Conservation (phyloP, 2,329 filamentous ascomycete species). For the Fusarium luffae region DNA sequence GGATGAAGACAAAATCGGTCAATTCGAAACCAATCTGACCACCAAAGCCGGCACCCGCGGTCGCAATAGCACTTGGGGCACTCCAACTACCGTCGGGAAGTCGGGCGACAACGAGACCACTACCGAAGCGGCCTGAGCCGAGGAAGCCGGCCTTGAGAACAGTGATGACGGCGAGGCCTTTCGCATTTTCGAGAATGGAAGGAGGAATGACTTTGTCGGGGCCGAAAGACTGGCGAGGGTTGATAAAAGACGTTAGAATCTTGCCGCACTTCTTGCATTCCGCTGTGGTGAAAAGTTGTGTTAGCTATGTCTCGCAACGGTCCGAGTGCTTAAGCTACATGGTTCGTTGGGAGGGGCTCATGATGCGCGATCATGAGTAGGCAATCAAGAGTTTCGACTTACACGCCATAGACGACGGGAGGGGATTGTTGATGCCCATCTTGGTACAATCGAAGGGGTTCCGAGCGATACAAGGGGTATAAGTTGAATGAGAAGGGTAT, state of each 20-base stretch:
- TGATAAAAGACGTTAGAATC: conserved; percentile 94
- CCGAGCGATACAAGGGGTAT: background rate
- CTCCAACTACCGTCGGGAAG: conserved; percentile 83
- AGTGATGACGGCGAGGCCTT: conserved; percentile 88
- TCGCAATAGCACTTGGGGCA: conserved; percentile 83
- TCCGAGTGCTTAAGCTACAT: background rate
- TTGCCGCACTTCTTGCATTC: conserved; percentile 98
- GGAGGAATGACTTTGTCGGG: conserved; percentile 98
- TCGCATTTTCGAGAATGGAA: conserved; percentile 87
- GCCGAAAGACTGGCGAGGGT: conserved; percentile 91
- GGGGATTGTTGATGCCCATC: conserved; percentile 75
- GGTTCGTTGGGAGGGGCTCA: conserved; percentile 28
- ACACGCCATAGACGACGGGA: conserved; percentile 75
- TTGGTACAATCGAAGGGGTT: conserved; percentile 8
- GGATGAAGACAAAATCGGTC: conserved; percentile 97
- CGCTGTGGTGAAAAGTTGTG: conserved; percentile 63
- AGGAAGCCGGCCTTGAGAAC: conserved; percentile 90
- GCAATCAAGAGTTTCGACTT: conserved; percentile 54
- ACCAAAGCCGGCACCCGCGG: conserved; percentile 83
- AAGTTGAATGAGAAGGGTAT: background rate
- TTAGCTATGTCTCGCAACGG: conserved; percentile 25
- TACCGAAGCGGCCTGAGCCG: conserved; percentile 83
- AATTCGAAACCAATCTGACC: conserved; percentile 89
- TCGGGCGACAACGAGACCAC: conserved; percentile 83
- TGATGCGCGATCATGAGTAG: conserved; percentile 34